Base-by-base conservation (phyloP, 2,329 filamentous ascomycete species). In the Pseudocercospora eumusae region DNA sequence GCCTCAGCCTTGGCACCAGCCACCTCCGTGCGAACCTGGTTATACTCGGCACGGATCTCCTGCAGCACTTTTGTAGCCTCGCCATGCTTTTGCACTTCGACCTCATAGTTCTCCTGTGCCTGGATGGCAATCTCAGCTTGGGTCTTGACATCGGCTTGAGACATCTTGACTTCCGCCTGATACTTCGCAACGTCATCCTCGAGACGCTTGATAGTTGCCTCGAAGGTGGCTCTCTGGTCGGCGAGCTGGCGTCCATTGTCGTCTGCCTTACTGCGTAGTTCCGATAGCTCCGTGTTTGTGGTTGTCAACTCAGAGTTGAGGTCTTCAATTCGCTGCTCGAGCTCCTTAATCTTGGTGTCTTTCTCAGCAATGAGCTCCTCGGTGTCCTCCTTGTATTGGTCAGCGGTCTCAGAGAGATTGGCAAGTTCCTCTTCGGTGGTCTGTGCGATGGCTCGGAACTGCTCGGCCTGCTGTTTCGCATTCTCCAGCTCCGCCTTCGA, bases 51-150 rank as follows among this genome's bases (percentile, higher is more conserved):
- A 56, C 95, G 90, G 54, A 96, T 81, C 57, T 83, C 83, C 69
- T 96, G 92, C 13, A 97, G 82, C 36, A 86, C 85, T 77, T 92
- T 93, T 11, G 93, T 91, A n/a, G 93, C 95, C 68, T 97, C 92
- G 1, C 93, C 93, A 77, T 99, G 95, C 79, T 95, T 97, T 71
- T 96, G 85, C 10, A 99, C 83, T 75, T 99, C 95, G 65, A 88
- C 88, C 75, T 99, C 96, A 73, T 99, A 99, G 69, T 95, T 93
- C 73, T 96, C 89, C 74, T 99, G 95, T 3, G 95, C 92, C 75
- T 92, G 90, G 57, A 92, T 88, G 2, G 95, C 92, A 71, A 99
- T 98, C 49, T 96, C 90, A 27, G 93, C 93, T 76, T 99, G 95
- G 0, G 91, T 88, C 64, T 95, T 93, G 45, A 98, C 85, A 70